These are phyloP conservation scores for Xylariaceae sp. DNA, from an alignment of 2,329 filamentous ascomycete species.

Conservation along the genomic window DNA sequence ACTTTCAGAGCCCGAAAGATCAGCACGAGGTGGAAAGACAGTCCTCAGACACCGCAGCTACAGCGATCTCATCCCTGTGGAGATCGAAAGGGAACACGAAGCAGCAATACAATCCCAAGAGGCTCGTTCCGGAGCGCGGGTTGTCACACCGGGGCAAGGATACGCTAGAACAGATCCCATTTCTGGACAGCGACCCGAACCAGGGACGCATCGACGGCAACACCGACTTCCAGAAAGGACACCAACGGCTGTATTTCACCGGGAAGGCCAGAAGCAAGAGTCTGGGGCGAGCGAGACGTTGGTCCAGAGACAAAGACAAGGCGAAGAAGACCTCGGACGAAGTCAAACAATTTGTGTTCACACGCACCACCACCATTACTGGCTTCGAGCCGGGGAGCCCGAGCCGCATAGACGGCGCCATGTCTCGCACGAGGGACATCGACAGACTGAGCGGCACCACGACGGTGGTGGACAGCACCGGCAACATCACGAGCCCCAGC, in stretches of 20 bases:
- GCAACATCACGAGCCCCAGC: constrained; percentile 8
- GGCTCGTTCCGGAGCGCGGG: neutral
- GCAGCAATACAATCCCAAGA: constrained; percentile 26
- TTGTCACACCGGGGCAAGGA: neutral
- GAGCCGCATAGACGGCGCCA: constrained; percentile 16
- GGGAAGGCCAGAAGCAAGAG: neutral
- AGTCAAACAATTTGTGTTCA: constrained; percentile 45
- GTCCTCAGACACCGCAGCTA: constrained; percentile 27
- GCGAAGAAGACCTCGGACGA: constrained; percentile 14
- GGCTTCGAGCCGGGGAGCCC: constrained; percentile 42
- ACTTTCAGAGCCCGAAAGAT: constrained; percentile 3
- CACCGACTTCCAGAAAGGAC: neutral
- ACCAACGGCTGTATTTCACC: neutral
- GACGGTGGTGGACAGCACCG: constrained; percentile 3
- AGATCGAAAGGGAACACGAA: constrained; percentile 31
- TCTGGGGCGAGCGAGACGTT: too few relatives aligned
- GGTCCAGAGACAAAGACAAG: constrained; percentile 3
- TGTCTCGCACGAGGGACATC: neutral
- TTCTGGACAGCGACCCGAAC: neutral
- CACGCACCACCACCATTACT: constrained; percentile 63
- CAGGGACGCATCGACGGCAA: neutral
- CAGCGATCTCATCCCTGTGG: constrained; percentile 39
- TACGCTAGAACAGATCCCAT: neutral
- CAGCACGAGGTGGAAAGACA: constrained; percentile 6
- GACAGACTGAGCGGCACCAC: constrained; percentile 4